A percentile compares a stretch with the other conserved stretches of the same genome.
These are phyloP conservation scores for Podospora pseudopauciseta DNA, from an alignment of 495 filamentous ascomycete genomes.

Conservation along the genomic window DNA sequence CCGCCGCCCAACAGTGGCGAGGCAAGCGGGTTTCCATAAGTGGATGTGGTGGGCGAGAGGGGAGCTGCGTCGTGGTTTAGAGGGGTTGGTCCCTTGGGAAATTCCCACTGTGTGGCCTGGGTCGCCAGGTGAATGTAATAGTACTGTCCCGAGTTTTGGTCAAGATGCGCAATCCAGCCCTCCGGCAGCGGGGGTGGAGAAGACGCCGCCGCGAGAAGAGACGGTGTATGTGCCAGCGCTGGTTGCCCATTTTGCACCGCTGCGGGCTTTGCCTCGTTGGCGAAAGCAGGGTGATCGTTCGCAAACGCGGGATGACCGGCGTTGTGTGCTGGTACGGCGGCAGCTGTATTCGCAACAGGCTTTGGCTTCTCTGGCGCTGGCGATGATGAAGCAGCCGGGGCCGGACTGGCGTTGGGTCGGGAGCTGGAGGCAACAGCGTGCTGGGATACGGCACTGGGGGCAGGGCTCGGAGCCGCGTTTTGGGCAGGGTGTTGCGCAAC, in stretches of 20 bases:
- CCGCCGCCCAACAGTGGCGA: constrained; percentile 70
- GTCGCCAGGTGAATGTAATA: constrained; percentile 98
- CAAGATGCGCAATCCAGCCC: constrained; percentile 96
- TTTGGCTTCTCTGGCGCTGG: constrained; percentile 18
- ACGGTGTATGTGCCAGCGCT: constrained; percentile 44
- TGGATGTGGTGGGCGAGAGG: constrained; percentile 73
- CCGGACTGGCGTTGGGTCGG: constrained; percentile 10
- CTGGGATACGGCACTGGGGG: constrained; percentile 12
- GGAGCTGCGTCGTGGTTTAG: constrained; percentile 73
- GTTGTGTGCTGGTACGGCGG: constrained; percentile 21
- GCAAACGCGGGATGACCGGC: constrained; percentile 67
- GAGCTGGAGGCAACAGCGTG: constrained; percentile 7
- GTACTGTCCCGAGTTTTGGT: constrained; percentile 92
- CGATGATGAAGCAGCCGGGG: constrained; percentile 13
- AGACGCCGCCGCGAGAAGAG: constrained; percentile 58
- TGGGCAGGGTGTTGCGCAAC: not conserved
- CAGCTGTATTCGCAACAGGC: constrained; percentile 24
- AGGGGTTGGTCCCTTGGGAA: constrained; percentile 87
- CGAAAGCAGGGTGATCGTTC: constrained; percentile 76
- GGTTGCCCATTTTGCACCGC: constrained; percentile 37
- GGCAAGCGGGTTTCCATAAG: constrained; percentile 71
- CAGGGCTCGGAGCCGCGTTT: constrained; percentile 28
- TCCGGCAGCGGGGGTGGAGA: constrained; percentile 91
- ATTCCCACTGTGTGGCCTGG: constrained; percentile 97
- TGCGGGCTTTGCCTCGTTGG: constrained; percentile 64